Evolutionary conservation across 495 filamentous ascomycete genomes (phyloP).

Genomic region (Cercophora samala): DNA sequence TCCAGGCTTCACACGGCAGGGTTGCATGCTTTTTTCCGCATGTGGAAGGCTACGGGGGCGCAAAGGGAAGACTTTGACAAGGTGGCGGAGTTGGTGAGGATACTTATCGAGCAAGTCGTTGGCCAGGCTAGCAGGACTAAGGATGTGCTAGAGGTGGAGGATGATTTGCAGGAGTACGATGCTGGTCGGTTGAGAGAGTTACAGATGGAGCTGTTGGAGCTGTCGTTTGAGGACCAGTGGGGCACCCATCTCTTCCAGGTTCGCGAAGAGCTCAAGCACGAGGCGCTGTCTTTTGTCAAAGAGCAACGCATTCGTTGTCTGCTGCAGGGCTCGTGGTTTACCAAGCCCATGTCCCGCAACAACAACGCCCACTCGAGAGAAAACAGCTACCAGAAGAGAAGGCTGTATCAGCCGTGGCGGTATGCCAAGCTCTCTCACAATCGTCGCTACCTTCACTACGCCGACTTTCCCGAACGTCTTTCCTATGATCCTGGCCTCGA

Average conservation of each 20-base stretch:
- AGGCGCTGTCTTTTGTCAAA: conserved; percentile 92
- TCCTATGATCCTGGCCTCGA: conserved; percentile 69
- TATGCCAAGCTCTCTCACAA: conserved; percentile 91
- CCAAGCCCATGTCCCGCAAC: conserved; percentile 48
- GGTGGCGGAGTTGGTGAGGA: conserved; percentile 82
- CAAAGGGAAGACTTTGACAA: conserved; percentile 85
- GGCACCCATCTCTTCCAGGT: conserved; percentile 84
- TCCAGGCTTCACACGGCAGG: conserved; percentile 87
- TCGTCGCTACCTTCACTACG: conserved; percentile 83
- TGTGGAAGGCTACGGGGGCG: conserved; percentile 89
- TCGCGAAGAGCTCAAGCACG: conserved; percentile 86
- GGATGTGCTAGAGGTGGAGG: conserved; percentile 84
- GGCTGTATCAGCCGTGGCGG: conserved; percentile 58
- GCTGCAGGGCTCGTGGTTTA: conserved; percentile 87
- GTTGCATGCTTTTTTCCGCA: conserved; percentile 81
- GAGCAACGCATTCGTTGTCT: conserved; percentile 95
- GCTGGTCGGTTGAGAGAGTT: conserved; percentile 70
- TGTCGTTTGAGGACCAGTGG: conserved; percentile 93
- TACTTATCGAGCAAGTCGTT: conserved; percentile 87
- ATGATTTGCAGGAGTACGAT: conserved; percentile 82
- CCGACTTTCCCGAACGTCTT: conserved; percentile 70
- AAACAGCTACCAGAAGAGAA: conserved; percentile 35
- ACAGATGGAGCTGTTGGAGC: conserved; percentile 92
- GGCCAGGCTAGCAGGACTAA: conserved; percentile 79
- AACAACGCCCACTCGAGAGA: conserved; percentile 29